phyloP scores from a whole-genome alignment of 2,329 filamentous ascomycete species.

The Calonectria ilicicola region DNA sequence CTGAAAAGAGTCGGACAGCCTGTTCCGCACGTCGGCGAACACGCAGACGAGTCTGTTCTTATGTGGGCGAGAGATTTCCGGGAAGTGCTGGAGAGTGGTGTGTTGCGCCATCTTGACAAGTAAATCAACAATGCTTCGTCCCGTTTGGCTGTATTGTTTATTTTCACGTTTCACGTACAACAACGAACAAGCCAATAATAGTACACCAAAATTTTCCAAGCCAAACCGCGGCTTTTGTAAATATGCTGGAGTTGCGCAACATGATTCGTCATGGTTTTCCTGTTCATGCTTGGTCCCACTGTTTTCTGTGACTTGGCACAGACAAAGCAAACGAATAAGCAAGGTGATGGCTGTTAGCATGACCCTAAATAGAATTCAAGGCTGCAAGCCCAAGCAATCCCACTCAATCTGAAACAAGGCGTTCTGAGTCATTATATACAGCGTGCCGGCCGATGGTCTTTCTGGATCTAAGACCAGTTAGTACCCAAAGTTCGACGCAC shows the following conservation, averaged over 20 bases:
- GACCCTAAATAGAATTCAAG: neutral
- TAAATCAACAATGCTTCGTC: neutral
- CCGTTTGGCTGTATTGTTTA: neutral
- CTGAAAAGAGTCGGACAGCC: conserved; percentile 52
- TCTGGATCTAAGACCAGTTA: neutral
- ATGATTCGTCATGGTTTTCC: neutral
- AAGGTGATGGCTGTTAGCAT: neutral
- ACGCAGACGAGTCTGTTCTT: conserved; percentile 33
- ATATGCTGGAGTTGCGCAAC: neutral
- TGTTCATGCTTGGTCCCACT: neutral
- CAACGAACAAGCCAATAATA: neutral
- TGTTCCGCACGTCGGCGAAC: conserved; percentile 52
- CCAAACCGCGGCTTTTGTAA: neutral
- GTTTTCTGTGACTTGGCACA: neutral
- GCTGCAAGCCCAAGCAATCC: neutral
- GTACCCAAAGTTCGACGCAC: neutral
- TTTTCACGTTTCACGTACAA: neutral
- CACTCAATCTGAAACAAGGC: neutral
- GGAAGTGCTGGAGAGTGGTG: conserved; percentile 52
- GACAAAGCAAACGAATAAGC: neutral
- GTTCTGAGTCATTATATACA: neutral
- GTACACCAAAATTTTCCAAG: neutral
- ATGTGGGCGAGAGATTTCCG: conserved; percentile 59
- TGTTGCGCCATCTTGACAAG: conserved; percentile 32
- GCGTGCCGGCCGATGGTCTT: neutral